Conservation (phyloP, 495 filamentous ascomycete genomes). For the Tuber umbilicatum region DNA sequence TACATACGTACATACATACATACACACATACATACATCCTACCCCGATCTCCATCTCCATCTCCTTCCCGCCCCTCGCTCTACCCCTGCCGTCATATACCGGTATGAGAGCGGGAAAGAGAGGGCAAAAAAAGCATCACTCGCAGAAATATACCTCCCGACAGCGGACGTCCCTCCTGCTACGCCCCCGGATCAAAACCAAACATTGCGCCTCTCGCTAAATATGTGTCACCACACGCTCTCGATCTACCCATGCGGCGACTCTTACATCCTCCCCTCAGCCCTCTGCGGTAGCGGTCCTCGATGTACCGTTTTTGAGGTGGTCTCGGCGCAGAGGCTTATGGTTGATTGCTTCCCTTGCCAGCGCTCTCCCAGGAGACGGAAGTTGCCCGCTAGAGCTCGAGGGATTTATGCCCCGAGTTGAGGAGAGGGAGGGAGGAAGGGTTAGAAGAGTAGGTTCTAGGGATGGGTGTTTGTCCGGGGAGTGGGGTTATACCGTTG, state of each 20-base stretch:
- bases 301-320: conserved; percentile 37
- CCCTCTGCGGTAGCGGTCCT: conserved; percentile 25
- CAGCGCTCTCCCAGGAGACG: conserved; percentile 36
- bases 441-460: neutral
- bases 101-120: neutral
- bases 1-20: too few relatives aligned
- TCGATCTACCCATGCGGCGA: conserved; percentile 40
- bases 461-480: neutral
- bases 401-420: conserved; percentile 38
- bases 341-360: conserved; percentile 32
- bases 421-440: conserved; percentile 6
- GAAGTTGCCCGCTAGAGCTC: conserved; percentile 37
- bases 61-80: neutral
- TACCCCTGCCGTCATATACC: neutral
- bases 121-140: conserved; percentile 4
- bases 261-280: conserved; percentile 35
- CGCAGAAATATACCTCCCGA: neutral
- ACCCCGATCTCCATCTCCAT: neutral
- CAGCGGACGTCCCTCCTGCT: neutral
- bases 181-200: neutral
- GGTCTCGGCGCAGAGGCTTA: conserved; percentile 26
- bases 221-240: conserved; percentile 40
- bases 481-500: neutral
- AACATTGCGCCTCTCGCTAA: neutral
- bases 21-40: neutral